These are phyloP conservation scores for Terfezia boudieri DNA, from an alignment of 495 filamentous ascomycete species.

Conservation along the genomic window DNA sequence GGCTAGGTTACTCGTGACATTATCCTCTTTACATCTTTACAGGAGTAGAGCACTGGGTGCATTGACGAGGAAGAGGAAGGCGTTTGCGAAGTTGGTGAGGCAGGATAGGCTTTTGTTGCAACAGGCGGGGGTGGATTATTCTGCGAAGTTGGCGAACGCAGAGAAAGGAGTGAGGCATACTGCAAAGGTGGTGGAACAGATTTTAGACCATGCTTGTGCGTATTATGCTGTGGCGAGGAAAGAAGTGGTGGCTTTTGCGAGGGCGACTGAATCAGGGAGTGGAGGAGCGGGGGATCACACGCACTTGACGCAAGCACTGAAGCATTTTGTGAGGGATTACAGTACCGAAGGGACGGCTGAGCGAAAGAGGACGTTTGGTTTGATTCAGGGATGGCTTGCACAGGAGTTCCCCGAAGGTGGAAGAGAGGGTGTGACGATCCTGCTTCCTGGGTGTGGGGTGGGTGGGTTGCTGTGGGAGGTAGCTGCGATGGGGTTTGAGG, in stretches of 20 bases:
- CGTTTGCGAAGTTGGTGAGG: not conserved
- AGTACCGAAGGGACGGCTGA: constrained; percentile 22
- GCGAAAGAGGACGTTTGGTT: constrained; percentile 21
- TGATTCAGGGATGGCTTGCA: constrained; percentile 18
- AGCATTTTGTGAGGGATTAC: constrained; percentile 30
- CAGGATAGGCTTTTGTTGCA: not conserved
- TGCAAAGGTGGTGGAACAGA: constrained; percentile 13
- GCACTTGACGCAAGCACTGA: constrained; percentile 24
- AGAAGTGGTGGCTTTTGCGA: constrained; percentile 17
- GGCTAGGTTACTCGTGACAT: not conserved
- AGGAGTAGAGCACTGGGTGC: not conserved
- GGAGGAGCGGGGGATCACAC: constrained; percentile 13
- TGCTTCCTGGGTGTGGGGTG: constrained; percentile 25
- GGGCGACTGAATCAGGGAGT: constrained; percentile 6
- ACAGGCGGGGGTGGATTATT: not conserved
- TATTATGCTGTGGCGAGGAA: constrained; percentile 16
- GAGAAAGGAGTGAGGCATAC: constrained; percentile 12
- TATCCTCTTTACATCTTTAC: not conserved
- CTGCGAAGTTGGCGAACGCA: constrained; percentile 14
- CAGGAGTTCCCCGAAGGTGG: constrained; percentile 4
- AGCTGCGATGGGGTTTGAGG: constrained; percentile 21
- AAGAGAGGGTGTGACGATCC: constrained; percentile 12
- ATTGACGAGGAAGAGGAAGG: not conserved
- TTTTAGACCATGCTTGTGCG: constrained; percentile 13
- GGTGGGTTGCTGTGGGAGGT: constrained; percentile 26